Base-by-base conservation (phyloP, 1,284 basidiomycete genomes). In the Ustilago curta region DNA sequence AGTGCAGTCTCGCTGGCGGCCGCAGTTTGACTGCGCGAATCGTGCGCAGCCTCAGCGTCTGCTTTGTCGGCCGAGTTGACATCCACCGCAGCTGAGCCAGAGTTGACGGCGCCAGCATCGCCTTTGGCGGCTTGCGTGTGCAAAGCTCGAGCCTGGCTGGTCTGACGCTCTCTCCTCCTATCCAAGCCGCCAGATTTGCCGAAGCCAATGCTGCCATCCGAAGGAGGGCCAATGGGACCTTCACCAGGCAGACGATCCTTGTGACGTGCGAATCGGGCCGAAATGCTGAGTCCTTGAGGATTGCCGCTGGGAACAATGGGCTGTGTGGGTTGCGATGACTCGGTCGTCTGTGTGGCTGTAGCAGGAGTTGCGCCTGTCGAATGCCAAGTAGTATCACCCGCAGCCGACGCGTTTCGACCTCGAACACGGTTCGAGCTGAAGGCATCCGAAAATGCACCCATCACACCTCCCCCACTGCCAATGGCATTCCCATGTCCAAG, bases 121-220 rank as follows among this genome's bases (percentile, higher is more conserved):
- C 25, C 47, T 25, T 53, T 64, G 21, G 35, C 9, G 9, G 49
- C 21, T 12, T 48, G 63, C 0, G 58, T 55, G 40, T 54, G 56
- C 23, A 50, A 8, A 16, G 51, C 31, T 25, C 48, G 47, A 16
- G 60, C 60, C 21, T 69, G 66, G 32, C 66, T 69, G 48, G 44
- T 54, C 55, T 74, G 71, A 31, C 71, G 71, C 53, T 75, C 71
- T 49, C 67, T 49, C 42, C 72, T 67, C 19, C 78, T 44, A 31
- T 78, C 80, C 23, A 73, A 72, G 23, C 68, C 71, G 18, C 74
- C 40, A 2, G 77, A 76, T 45, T 77, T 81, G 59, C 62, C 71
- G 56, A 82, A 82, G 49, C 80, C 80, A 19, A 74, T 77, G 55
- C 77, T 81, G 52, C 74, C 74, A 43, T 82, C 80, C 25, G 79